Evolutionary conservation across 1,139 yeast species (phyloP), one percentile per base, ranked within the genome.

Genomic region (Candida tetrigidarum): DNA sequence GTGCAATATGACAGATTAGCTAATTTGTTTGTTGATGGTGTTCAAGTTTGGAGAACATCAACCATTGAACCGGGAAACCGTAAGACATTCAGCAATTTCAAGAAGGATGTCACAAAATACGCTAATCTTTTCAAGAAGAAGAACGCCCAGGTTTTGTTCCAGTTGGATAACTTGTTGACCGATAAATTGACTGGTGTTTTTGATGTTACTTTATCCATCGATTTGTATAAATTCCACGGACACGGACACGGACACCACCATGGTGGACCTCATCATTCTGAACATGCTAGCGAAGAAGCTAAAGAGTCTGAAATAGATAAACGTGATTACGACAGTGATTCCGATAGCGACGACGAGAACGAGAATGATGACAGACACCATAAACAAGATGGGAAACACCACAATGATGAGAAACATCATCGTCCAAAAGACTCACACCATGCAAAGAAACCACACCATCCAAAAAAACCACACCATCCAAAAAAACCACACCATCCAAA

Each of bases 1-100:
- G 76, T 80, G 11, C 96, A 89, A 61, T 88, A 80, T 56, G 96
- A 89, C 60, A 72, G 96, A 47, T 69, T 89, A 55, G 87, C 85
- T 11, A 89, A 87, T 57, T 63, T 89, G 22, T 85, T 78, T 56
- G 62, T 89, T 22, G 78, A 79, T 44, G 88, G 84, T 19, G 74
- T 77, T 14, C 88, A 87, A 53, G 64, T 89, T 28, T 89, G 96
- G 96, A 75, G 96, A 62, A 83, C 95, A 0, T 84, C 93, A 2
- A 89, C 96, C 2, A 83, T 88, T 15, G 96, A 89, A 63, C 96
- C 96, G 0, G 80, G 81, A 49, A 74, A 79, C 44, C 56, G 56
- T 20, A 54, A 64, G 2, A 74, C 78, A 3, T 74, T 69, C 54
- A 78, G 85, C 12, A 59, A 66, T 11, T 68, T 76, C 42, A 66